A percentile compares a stretch with the other conserved stretches of the same genome.
These are phyloP conservation scores for Dendrocalamus sinicus DNA, from an alignment of 176 grass and related monocot genomes.

Conservation along the genomic window DNA sequence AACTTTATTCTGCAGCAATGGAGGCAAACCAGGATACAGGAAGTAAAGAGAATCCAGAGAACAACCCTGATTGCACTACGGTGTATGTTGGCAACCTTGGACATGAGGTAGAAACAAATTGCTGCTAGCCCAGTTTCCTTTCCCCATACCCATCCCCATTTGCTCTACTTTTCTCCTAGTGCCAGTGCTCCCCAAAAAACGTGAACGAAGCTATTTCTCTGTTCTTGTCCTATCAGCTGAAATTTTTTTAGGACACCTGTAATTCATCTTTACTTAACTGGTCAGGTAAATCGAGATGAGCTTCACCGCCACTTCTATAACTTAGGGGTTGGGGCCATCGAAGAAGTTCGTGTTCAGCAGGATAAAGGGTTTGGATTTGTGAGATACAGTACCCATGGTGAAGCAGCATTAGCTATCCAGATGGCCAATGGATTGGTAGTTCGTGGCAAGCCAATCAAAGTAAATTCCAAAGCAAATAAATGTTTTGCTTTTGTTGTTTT, in stretches of 20 bases:
- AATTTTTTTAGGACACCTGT: neutral
- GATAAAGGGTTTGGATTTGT: slow-evolving; percentile 93
- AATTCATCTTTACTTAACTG: slow-evolving; percentile 39
- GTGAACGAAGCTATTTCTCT: slow-evolving; percentile 25
- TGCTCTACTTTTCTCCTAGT: neutral
- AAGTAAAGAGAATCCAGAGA: slow-evolving; percentile 72
- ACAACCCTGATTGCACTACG: slow-evolving; percentile 82
- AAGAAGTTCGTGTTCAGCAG: slow-evolving; percentile 79
- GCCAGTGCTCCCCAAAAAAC: neutral
- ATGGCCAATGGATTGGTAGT: slow-evolving; percentile 76
- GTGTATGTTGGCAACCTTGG: slow-evolving; percentile 87
- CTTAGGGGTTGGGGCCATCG: slow-evolving; percentile 73
- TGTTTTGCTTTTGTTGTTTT: neutral
- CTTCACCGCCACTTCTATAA: slow-evolving; percentile 82
- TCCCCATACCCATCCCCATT: neutral
- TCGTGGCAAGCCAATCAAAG: slow-evolving; percentile 75
- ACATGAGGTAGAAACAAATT: slow-evolving; percentile 63
- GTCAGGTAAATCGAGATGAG: slow-evolving; percentile 77
- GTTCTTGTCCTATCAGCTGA: neutral
- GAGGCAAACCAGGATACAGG: slow-evolving; percentile 61
- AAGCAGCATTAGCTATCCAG: slow-evolving; percentile 83
- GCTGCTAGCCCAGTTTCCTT: neutral
- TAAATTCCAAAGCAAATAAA: slow-evolving; percentile 36
- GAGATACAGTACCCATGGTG: slow-evolving; percentile 72
- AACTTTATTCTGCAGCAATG: slow-evolving; percentile 41